Evolutionary conservation across 495 filamentous ascomycete genomes (phyloP), one percentile per base, ranked within the genome.

Genomic region (Friedmanniomyces endolithicus): DNA sequence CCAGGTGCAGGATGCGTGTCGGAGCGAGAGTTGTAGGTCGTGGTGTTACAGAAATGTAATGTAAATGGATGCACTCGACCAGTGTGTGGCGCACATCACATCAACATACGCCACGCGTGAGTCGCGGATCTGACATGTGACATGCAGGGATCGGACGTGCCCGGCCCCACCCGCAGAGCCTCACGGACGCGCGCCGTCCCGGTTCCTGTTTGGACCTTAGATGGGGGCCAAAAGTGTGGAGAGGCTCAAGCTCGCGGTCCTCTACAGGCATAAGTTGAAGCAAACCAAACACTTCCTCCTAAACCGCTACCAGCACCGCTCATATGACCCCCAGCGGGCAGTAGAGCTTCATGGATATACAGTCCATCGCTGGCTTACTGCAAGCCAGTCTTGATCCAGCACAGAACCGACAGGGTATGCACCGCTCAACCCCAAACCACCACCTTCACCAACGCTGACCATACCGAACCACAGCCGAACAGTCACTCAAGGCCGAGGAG

Each of bases 321-420:
- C 27, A 31, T 31, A 31, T 31, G 27, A 31, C 27, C 27, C 9
- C 27, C 27, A 41, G 39, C 14, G 16, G 19, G 39, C 19, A 22
- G 16, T 17, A 29, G 11, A 71, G 94, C 94, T 87, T 81, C 87
- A 74, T 82, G 60, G 78, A 84, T 67, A 72, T 90, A 66, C 77
- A 79, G 67, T 72, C 75, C 61, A 74, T 95, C 60, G 82, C 86
- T 24, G 75, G 84, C 73, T 76, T 95, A 63, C 80, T 99, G 39
- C 76, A 94, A 63, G 84, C 84, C 43, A 95, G 87, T 60, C 78
- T 97, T 59, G 86, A 96, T 69, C 85, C 88, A 14, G 71, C 73
- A 50, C 81, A 88, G 64, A 85, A 88, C 66, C 92, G 88, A 68
- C 83, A 90, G 83, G 92, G 92, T 88, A 69, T 62, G 76, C 9